phyloP scores from a whole-genome alignment of 2,329 filamentous ascomycete genomes.

The Plectosphaerella cucumerina region DNA sequence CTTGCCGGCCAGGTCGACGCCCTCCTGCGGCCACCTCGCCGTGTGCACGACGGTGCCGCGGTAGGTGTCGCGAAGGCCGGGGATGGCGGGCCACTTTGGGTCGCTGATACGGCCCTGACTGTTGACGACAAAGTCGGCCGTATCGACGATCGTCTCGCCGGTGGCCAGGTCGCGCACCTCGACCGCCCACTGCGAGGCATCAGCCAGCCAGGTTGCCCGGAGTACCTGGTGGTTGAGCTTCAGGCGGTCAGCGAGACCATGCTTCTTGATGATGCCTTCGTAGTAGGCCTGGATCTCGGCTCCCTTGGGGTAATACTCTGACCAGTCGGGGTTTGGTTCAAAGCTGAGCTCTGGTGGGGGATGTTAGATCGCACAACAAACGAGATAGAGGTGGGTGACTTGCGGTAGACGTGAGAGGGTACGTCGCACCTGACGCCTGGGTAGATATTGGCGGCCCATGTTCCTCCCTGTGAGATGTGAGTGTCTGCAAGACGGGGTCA shows the following conservation, averaged over 20 bases:
- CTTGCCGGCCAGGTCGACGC: neutral
- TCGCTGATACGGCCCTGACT: neutral
- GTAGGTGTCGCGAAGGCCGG: neutral
- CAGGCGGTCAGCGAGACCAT: conserved; percentile 4
- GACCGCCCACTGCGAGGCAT: conserved; percentile 8
- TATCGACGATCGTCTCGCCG: neutral
- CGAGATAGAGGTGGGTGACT: too few species aligned
- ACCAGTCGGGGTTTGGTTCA: conserved; percentile 12
- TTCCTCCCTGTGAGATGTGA: conserved; percentile 3
- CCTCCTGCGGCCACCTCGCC: neutral
- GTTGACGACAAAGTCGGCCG: conserved; percentile 13
- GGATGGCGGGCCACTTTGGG: neutral
- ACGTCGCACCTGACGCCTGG: conserved; percentile 15
- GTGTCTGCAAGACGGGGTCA: neutral
- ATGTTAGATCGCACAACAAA: too few species aligned
- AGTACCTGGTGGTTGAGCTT: conserved; percentile 4
- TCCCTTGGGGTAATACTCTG: conserved; percentile 11
- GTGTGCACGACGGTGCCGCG: conserved; percentile 28
- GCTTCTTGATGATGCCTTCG: neutral
- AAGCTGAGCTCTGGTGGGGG: conserved; percentile 13
- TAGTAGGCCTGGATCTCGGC: conserved; percentile 14
- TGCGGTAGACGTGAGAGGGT: conserved; percentile 15
- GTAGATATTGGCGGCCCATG: conserved; percentile 10
- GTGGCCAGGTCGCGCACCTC: neutral
- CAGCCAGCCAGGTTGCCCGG: conserved; percentile 10